Base-by-base conservation (phyloP, 108 stramenopile species). In the Pseudonitzschia pungens region DNA sequence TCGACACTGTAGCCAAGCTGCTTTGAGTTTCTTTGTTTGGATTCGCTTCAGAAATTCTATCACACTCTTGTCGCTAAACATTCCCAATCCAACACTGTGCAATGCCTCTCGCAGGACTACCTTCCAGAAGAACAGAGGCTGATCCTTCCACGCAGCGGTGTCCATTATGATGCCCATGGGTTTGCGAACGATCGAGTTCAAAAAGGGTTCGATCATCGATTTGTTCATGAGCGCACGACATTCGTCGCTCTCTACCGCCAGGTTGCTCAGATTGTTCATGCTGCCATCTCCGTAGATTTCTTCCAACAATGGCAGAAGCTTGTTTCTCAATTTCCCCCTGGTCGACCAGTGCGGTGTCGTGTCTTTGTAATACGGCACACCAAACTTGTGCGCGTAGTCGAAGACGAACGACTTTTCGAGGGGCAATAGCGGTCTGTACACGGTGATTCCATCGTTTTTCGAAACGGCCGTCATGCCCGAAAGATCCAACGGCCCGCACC, bases 301-400 rank as follows among this genome's bases (percentile, higher is more conserved):
- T 70, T 93, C 82, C 48, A 99, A 66, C 28, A 97, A 64, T 0
- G 98, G 97, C 15, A 97, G 54, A n/a, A 99, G 83, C 72, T 91
- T 83, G 68, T 93, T 94, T 24, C 97, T 85, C 16, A 98, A 73
- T 73, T 98, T 97, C 10, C 99, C 99, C 65, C 99, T 71, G 36
- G 99, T 99, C 0, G 93, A 95, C 94, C 96, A 96, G 67, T 81
- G 78, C 5, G 94, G 94, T 29, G 93, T 97, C 27, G 89, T 94
- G 83, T 97, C 97, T 75, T 97, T 97, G 75, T 97, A 97, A 66
- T 94, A 97, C 9, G 97, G 97, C 64, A 99, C 96, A 26, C 97
- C 96, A 76, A 81, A 97, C 43, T 67, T 87, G 70, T 97, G 95
- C 10, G 98, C 94, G 73, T 96, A 98, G 72, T 92, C 93, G 74